These are phyloP conservation scores for Marchantia paleacea DNA, from an alignment of 225 moss, liverwort and hornwort species.

Conservation along the genomic window DNA sequence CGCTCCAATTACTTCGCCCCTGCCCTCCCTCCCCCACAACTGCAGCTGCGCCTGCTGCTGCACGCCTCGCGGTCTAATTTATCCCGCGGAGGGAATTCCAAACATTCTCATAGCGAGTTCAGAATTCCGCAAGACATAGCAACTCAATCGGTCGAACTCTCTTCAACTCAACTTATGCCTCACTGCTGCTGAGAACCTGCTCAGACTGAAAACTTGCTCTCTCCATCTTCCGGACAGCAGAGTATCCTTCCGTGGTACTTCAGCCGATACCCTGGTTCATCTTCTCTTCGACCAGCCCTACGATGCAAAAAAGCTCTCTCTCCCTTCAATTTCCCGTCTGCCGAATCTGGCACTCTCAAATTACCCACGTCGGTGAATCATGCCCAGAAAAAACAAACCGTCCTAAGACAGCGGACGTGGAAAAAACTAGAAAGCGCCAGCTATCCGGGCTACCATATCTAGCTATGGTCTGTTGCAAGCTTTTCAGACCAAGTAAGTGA, in stretches of 20 bases:
- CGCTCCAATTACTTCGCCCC: background rate
- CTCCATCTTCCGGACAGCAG: background rate
- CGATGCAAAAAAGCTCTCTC: background rate
- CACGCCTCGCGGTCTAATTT: background rate
- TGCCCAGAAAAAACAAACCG: background rate
- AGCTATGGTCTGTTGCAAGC: background rate
- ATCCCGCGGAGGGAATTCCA: conserved; percentile 1
- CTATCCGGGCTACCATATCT: background rate
- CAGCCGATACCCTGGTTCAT: background rate
- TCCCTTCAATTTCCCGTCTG: background rate
- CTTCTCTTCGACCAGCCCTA: background rate
- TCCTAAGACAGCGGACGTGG: background rate
- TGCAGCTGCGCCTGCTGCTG: background rate
- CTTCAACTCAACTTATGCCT: background rate
- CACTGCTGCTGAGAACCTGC: background rate
- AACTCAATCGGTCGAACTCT: background rate
- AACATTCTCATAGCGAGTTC: background rate
- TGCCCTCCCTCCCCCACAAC: background rate
- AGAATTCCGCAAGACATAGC: background rate
- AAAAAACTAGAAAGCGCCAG: background rate
- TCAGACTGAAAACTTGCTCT: background rate
- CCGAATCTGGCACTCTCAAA: background rate
- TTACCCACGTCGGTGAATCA: background rate
- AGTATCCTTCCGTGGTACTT: background rate
- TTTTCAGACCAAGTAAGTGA: background rate